phyloP scores from a whole-genome alignment of 2,329 filamentous ascomycete species.

The Nannizzia gypsea region DNA sequence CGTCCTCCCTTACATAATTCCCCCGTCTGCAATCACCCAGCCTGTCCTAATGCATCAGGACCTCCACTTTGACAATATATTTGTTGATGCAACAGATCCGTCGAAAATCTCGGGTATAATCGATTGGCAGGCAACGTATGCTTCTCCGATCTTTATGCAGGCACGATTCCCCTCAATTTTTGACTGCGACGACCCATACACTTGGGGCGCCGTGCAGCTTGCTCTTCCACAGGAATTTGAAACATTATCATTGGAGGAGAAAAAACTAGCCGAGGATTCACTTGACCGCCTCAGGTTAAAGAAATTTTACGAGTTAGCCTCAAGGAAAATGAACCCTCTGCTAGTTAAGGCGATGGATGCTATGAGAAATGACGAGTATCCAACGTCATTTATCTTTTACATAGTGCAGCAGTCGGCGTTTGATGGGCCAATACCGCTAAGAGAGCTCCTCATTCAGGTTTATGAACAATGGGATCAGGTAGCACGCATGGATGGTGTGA shows the following conservation, averaged over 20 bases:
- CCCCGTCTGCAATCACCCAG: neutral
- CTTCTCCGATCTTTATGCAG: neutral
- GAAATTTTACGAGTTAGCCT: constrained; percentile 20
- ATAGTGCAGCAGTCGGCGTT: constrained; percentile 14
- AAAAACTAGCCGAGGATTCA: constrained; percentile 9
- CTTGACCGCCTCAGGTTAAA: constrained; percentile 15
- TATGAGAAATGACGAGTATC: constrained; percentile 16
- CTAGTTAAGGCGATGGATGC: constrained; percentile 16
- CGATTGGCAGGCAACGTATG: neutral
- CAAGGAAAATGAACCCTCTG: constrained; percentile 18
- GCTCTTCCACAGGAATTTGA: constrained; percentile 13
- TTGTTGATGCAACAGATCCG: neutral
- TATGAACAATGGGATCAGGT: constrained; percentile 19
- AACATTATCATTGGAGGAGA: constrained; percentile 13
- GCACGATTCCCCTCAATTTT: constrained; percentile 17
- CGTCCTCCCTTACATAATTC: neutral
- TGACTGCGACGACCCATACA: constrained; percentile 17
- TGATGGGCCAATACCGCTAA: constrained; percentile 15
- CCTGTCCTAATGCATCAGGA: neutral
- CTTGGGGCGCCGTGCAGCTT: constrained; percentile 17
- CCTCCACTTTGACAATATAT: neutral
- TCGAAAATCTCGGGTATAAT: neutral
- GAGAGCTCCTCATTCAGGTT: constrained; percentile 19
- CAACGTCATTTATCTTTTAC: constrained; percentile 17
- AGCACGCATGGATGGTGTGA: constrained; percentile 7